phyloP scores from a whole-genome alignment of 2,329 filamentous ascomycete species.

The Colletotrichum sp. region DNA sequence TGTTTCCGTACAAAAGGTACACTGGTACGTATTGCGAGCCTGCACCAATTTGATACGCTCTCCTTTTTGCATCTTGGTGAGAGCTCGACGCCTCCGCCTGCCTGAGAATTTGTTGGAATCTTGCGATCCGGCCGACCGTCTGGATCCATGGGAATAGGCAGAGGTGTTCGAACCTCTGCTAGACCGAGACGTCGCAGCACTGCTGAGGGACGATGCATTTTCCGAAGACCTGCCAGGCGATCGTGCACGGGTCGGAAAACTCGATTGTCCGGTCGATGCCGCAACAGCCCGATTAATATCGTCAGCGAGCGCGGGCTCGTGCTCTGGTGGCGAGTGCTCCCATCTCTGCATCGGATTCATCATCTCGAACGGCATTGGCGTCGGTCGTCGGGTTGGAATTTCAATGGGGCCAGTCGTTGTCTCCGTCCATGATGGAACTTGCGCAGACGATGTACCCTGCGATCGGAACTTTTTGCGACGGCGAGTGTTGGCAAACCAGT shows the following conservation, averaged over 20 bases:
- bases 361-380: slow-evolving; percentile 35
- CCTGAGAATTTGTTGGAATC: not conserved
- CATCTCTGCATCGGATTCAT: slow-evolving; percentile 24
- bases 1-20: slow-evolving; percentile 51
- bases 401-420: slow-evolving; percentile 48
- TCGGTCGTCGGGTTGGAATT: slow-evolving; percentile 52
- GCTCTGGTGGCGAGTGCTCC: slow-evolving; percentile 25
- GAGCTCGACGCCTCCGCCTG: not conserved
- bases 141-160: slow-evolving; percentile 35
- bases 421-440: slow-evolving; percentile 45
- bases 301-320: slow-evolving; percentile 26
- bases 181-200: slow-evolving; percentile 10
- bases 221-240: slow-evolving; percentile 28
- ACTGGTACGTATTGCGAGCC: slow-evolving; percentile 36
- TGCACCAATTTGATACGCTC: not conserved
- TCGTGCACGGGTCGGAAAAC: slow-evolving; percentile 10
- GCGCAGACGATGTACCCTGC: slow-evolving; percentile 55
- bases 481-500: slow-evolving; percentile 74
- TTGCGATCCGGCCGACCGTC: slow-evolving; percentile 18
- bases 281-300: slow-evolving; percentile 24
- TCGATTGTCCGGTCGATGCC: slow-evolving; percentile 13
- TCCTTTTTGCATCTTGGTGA: not conserved
- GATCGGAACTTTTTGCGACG: slow-evolving; percentile 64
- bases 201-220: slow-evolving; percentile 11
- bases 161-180: slow-evolving; percentile 23